These are phyloP conservation scores for Mrakiaceae sp. DNA, from an alignment of 1,284 basidiomycete genomes.

Conservation along the genomic window DNA sequence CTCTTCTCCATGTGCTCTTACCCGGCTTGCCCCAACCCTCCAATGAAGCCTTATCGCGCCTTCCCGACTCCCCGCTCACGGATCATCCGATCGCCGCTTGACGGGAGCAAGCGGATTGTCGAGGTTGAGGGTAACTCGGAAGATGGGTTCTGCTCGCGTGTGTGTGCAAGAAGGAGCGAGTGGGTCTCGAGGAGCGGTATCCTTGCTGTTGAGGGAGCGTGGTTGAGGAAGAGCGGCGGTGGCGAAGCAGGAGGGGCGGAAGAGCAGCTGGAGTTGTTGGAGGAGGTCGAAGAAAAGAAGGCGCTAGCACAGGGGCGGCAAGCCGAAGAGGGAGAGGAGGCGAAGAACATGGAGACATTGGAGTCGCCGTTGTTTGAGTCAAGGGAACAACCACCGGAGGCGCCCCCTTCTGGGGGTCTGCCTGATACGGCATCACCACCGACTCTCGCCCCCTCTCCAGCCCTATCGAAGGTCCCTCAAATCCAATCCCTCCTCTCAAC, in stretches of 20 bases:
- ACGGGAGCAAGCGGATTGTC: background rate
- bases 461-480: background rate
- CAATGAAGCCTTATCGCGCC: background rate
- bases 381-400: background rate
- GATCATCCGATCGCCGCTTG: background rate
- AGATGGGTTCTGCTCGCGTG: background rate
- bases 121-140: background rate
- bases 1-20: conserved; percentile 9
- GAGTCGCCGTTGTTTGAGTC: background rate
- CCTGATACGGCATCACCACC: background rate
- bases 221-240: background rate
- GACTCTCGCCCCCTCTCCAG: background rate
- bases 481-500: background rate
- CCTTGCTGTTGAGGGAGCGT: background rate
- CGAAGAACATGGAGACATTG: background rate
- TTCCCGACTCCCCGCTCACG: conserved; percentile 5
- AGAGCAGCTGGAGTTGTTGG: background rate
- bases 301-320: background rate
- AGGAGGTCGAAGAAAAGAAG: background rate
- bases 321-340: background rate
- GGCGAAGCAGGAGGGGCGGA: too few relatives aligned
- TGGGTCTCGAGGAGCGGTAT: conserved; percentile 1
- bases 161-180: background rate
- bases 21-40: conserved; percentile 3
- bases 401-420: background rate